Percentiles rank a stretch among this genome's conserved stretches.
These are phyloP conservation scores for Parafenestella ontariensis DNA, from an alignment of 2,329 filamentous ascomycete species.

Conservation along the genomic window DNA sequence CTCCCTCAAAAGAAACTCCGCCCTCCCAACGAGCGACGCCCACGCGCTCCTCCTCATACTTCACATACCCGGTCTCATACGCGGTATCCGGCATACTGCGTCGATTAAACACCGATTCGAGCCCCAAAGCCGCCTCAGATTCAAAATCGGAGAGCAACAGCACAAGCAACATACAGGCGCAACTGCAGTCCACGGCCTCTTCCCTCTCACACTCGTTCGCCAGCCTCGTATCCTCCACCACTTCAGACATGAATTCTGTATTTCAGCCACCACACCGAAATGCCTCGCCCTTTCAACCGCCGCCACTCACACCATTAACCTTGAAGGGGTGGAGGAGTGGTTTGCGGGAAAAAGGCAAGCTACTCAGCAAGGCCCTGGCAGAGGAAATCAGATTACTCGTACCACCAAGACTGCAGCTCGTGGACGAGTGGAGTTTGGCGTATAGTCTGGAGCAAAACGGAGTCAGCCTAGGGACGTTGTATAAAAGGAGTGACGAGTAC, in stretches of 20 bases:
- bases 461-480: constrained; percentile 84
- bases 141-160: constrained; percentile 15
- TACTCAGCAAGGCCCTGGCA: constrained; percentile 77
- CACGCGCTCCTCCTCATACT: constrained; percentile 51
- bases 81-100: constrained; percentile 57
- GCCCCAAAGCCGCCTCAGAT: constrained; percentile 12
- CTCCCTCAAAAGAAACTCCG: neutral
- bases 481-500: constrained; percentile 76
- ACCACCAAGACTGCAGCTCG: constrained; percentile 83
- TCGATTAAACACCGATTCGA: constrained; percentile 55
- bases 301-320: constrained; percentile 81
- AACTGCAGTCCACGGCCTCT: constrained; percentile 28
- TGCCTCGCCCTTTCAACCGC: constrained; percentile 82
- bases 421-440: constrained; percentile 82
- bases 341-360: constrained; percentile 66
- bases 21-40: constrained; percentile 16
- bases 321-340: constrained; percentile 70
- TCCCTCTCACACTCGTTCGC: constrained; percentile 40
- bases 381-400: constrained; percentile 93
- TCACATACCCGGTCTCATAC: constrained; percentile 59
- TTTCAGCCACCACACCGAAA: constrained; percentile 68
- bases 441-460: constrained; percentile 95
- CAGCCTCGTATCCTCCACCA: constrained; percentile 45
- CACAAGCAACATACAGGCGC: constrained; percentile 22
- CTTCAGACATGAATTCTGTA: constrained; percentile 61